Percentiles rank a stretch among this genome's conserved stretches.
These are phyloP conservation scores for Tuber calosporum DNA, from an alignment of 495 filamentous ascomycete genomes.

Conservation along the genomic window DNA sequence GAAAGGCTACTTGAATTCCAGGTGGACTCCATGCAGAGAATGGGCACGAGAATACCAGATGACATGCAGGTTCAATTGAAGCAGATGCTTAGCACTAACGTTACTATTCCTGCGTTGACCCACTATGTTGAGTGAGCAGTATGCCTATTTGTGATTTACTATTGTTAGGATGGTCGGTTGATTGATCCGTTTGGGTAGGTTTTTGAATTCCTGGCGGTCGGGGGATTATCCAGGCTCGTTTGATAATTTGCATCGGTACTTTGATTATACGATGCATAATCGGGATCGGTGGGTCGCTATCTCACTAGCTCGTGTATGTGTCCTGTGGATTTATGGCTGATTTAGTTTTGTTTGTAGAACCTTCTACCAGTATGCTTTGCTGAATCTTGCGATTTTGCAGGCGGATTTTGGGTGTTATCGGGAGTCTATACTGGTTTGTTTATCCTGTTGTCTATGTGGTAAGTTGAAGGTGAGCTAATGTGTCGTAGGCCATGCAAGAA, in stretches of 20 bases:
- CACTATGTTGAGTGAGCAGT: slow-evolving; percentile 64
- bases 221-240: slow-evolving; percentile 87
- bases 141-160: neutral
- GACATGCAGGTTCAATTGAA: slow-evolving; percentile 59
- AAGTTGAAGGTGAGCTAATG: neutral
- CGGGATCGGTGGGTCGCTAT: slow-evolving; percentile 52
- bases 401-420: slow-evolving; percentile 88
- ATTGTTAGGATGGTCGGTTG: slow-evolving; percentile 12
- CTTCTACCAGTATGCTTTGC: slow-evolving; percentile 95
- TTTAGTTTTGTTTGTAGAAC: slow-evolving; percentile 36
- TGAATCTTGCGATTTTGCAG: slow-evolving; percentile 87
- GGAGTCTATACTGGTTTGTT: slow-evolving; percentile 63
- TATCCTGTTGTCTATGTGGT: neutral
- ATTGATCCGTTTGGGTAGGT: slow-evolving; percentile 46
- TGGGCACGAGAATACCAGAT: slow-evolving; percentile 64
- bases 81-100: slow-evolving; percentile 57
- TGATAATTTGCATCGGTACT: slow-evolving; percentile 88
- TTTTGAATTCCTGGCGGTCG: slow-evolving; percentile 81
- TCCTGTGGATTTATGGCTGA: neutral
- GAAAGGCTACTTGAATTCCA: slow-evolving; percentile 81
- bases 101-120: slow-evolving; percentile 61
- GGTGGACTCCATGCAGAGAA: slow-evolving; percentile 76
- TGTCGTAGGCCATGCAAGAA: slow-evolving; percentile 66
- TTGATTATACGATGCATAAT: slow-evolving; percentile 92
- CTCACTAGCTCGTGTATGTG: neutral